These are phyloP conservation scores for Claviceps purpurea DNA, from an alignment of 2,329 filamentous ascomycete genomes.

Conservation along the genomic window DNA sequence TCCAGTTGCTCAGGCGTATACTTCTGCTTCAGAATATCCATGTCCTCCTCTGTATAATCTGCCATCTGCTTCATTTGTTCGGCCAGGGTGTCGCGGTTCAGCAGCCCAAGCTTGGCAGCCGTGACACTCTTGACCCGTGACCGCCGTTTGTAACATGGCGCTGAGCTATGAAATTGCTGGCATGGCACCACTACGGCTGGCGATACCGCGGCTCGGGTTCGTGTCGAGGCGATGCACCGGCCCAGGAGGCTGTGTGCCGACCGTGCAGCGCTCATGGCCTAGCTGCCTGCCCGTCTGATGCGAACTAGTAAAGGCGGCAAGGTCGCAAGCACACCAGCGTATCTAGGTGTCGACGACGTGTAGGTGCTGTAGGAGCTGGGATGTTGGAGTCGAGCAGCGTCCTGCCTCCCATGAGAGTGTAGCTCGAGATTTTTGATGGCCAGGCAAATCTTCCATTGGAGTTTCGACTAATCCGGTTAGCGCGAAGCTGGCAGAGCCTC, in stretches of 20 bases:
- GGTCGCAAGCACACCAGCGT: not conserved
- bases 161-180: conserved; percentile 39
- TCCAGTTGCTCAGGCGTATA: conserved; percentile 75
- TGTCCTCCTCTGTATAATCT: conserved; percentile 54
- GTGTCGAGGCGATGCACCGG: conserved; percentile 30
- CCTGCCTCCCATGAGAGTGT: conserved; percentile 11
- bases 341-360: not conserved
- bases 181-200: conserved; percentile 17
- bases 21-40: conserved; percentile 43
- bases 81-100: conserved; percentile 28
- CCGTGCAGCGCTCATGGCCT: conserved; percentile 42
- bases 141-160: conserved; percentile 30
- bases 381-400: not conserved
- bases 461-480: conserved; percentile 5
- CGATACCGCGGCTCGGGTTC: conserved; percentile 12
- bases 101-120: conserved; percentile 37
- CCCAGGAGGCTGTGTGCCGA: conserved; percentile 40
- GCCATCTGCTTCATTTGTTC: conserved; percentile 37
- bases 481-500: not conserved
- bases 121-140: conserved; percentile 40
- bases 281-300: conserved; percentile 14
- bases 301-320: not conserved
- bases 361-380: not conserved
- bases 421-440: conserved; percentile 20
- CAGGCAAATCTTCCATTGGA: conserved; percentile 5